A percentile compares a stretch with the other conserved stretches of the same genome.
Evolutionary conservation across 371 early-diverging fungal species (phyloP).

Genomic region (Smittium culicis): DNA sequence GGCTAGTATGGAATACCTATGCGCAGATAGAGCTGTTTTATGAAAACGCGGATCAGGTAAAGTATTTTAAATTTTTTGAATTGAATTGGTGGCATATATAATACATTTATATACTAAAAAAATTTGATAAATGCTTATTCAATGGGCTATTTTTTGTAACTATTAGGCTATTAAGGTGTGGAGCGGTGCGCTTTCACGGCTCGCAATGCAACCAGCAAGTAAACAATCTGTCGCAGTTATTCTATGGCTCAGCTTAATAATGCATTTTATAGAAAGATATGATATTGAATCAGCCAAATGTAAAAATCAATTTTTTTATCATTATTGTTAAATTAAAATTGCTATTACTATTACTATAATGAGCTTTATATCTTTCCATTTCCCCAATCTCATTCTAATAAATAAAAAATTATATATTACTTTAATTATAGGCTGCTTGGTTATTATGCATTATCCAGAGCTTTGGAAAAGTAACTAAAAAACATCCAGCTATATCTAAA

Average conservation of each 20-base stretch:
- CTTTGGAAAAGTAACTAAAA: background rate
- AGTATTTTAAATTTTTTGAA: background rate
- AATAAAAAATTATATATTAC: too few relatives aligned
- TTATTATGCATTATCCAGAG: constrained; percentile 6
- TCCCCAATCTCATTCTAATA: too few relatives aligned
- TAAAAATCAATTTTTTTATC: too few relatives aligned
- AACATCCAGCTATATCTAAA: too few relatives aligned
- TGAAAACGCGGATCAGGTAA: background rate
- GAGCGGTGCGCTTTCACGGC: background rate
- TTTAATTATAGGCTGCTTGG: constrained; percentile 5
- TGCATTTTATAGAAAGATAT: background rate
- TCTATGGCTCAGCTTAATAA: constrained; percentile 6
- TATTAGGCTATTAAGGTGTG: constrained; percentile 8
- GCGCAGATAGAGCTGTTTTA: constrained; percentile 4
- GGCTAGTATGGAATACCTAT: constrained; percentile 5
- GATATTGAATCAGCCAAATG: constrained; percentile 10
- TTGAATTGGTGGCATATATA: too few relatives aligned
- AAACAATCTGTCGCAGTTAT: constrained; percentile 4
- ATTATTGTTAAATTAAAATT: too few relatives aligned
- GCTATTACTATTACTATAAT: too few relatives aligned
- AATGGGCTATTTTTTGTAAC: too few relatives aligned
- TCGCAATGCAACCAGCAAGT: background rate
- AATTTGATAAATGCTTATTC: too few relatives aligned
- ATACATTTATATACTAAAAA: too few relatives aligned
- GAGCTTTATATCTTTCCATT: too few relatives aligned